Base-by-base conservation (phyloP, 768 basidiomycete genomes). In the Termitomyces sp. region DNA sequence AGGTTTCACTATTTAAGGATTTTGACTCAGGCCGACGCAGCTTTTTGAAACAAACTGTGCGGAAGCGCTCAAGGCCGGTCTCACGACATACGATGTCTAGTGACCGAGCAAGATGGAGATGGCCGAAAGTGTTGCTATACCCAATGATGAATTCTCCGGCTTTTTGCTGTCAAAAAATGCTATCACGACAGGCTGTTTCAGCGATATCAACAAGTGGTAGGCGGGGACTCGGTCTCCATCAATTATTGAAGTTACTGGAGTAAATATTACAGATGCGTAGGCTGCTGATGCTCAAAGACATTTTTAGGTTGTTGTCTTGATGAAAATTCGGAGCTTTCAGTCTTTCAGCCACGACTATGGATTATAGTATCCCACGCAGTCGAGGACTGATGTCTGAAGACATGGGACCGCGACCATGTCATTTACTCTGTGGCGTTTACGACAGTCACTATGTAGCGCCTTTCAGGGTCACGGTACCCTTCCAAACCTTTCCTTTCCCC, bases 381-480 rank as follows among this genome's bases (percentile, higher is more conserved):
- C 14, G 4, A 53, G 14, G 7, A 53, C 38, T 9, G 11, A 34
- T 12, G 15, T 34, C 34, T 20, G 5, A 43, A 43, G 32, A 55
- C 29, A 57, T 20, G 48, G 49, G 34, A 40, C 37, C 10, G 25
- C 25, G 4, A 6, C 29, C 20, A 10, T 17, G 29, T 34, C 36
- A 56, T 52, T 54, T 38, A 5, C 51, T 40, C 54, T 37, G 47
- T 63, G 58, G 46, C 53, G 56, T 53, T 53, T 29, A 42, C 36
- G 42, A 57, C 56, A 61, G 43, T 31, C 31, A 6, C n/a, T 60
- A 29, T 2, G 25, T 46, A 32, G 31, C 9, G 5, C 31, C 6
- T 32, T 40, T 1, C n/a, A 56, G 45, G 46, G 12, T 1, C n/a
- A 56, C 36, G 46, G 12, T 20, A 14, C 37, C 34, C 40, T 50